Evolutionary conservation across 1,284 basidiomycete species (phyloP), one percentile per base, ranked within the genome.

Genomic region (Prillingera fragicola): DNA sequence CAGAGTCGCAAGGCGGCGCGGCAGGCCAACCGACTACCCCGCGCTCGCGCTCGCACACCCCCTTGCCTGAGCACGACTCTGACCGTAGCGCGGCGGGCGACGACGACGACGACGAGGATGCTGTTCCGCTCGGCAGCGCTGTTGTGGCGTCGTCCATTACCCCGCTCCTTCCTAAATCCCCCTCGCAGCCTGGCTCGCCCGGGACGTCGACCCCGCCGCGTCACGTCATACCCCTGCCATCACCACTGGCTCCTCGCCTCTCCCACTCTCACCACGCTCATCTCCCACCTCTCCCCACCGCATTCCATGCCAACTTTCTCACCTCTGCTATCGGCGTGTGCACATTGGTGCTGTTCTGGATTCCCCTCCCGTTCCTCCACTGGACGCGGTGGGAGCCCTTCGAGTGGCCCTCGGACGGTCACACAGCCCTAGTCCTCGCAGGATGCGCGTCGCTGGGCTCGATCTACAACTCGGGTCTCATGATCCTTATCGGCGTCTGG

Each of bases 401-500:
- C 31, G 43, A 45, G 17, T 54, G 48, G 48, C 67, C 68, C 6
- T 33, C 40, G 6, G 39, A 33, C 21, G 28, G n/a, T n/a, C n/a
- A n/a, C n/a, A n/a, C n/a, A n/a, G n/a, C n/a, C n/a, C n/a, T n/a
- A n/a, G n/a, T n/a, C n/a, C n/a, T n/a, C n/a, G n/a, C n/a, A n/a
- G n/a, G n/a, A n/a, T n/a, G n/a, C n/a, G n/a, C n/a, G n/a, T n/a
- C n/a, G n/a, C n/a, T n/a, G n/a, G 70, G 70, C 4, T 56, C 69
- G 0, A 38, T 63, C 4, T 72, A 72, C 39, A 72, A 72, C 47
- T 69, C 69, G 1, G 70, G 70, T 8, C 52, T 72, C 35, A 72
- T 72, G 70, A 59, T 65, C 29, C 60, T 72, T 22, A 72, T 72
- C 33, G 70, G 70, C 0, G 50, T 71, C 17, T 68, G 68, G 60